Evolutionary conservation across 768 basidiomycete species (phyloP), one percentile per base, ranked within the genome.

Genomic region (Suillus americanus): DNA sequence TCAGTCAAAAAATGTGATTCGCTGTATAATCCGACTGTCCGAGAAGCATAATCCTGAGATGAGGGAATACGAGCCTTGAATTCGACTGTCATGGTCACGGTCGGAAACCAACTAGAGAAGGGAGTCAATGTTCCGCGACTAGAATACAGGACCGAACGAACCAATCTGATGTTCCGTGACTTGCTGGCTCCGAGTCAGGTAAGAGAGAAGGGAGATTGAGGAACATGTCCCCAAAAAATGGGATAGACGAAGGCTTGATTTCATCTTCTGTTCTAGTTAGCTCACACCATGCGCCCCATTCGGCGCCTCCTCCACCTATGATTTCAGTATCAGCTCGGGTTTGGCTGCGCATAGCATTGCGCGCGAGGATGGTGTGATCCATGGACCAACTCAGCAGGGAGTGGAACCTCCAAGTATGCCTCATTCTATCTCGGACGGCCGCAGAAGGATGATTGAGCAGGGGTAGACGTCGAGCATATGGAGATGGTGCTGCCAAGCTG

Each of bases 1-100:
- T 83, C 77, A 55, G 81, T 80, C 64, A 85, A 69, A 70, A 88
- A 89, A 8, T 78, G 79, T 1, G 85, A 81, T 16, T 75, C 74
- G 20, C 82, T 80, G 69, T 86, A 89, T 3, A 89, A 25, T 1
- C 85, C 88, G 9, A 89, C 84, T 0, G 85, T 87, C 12, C 86
- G 82, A 63, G 72, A 66, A 1, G 87, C 79, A 69, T 84, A 75
- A 12, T 70, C 67, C 30, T 66, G 65, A 5, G 78, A 80, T 14
- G 81, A 76, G 8, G 88, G 85, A 45, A 90, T 80, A 14, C 83
- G 84, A 40, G 80, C 80, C 69, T 88, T 89, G 79, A 88, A 90
- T 66, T 89, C 87, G 28, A 90, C 66, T 1, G 83, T 77, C 64
- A 90, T 77, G 0, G 81, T 79, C 75, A 90, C 79, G 0, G 89